phyloP scores from a whole-genome alignment of 805 yeast genomes.

The Metschnikowia proteae region DNA sequence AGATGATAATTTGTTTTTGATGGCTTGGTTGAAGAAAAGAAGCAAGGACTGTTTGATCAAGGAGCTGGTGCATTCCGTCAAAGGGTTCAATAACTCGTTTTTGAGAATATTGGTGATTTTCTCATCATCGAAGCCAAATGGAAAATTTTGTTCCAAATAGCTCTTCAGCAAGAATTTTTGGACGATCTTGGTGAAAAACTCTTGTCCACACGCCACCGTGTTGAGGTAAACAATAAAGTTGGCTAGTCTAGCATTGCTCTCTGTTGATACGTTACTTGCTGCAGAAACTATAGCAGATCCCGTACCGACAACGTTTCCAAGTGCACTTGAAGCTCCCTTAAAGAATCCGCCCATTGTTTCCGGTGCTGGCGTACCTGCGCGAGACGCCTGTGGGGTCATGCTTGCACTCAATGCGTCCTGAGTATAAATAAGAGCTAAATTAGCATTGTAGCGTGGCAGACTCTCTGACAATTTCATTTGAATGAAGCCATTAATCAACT shows the following conservation, averaged over 20 bases:
- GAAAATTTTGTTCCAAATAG: slow-evolving; percentile 25
- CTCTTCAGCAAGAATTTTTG: slow-evolving; percentile 33
- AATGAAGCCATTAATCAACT: slow-evolving; percentile 52
- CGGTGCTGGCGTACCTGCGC: slow-evolving; percentile 33
- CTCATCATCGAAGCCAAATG: slow-evolving; percentile 36
- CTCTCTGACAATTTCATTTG: slow-evolving; percentile 34
- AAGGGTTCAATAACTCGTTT: slow-evolving; percentile 33
- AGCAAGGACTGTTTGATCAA: slow-evolving; percentile 36
- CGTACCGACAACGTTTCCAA: slow-evolving; percentile 41
- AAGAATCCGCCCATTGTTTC: slow-evolving; percentile 37
- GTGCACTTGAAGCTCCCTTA: slow-evolving; percentile 43
- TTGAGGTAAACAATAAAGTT: slow-evolving; percentile 68
- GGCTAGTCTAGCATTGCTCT: slow-evolving; percentile 46
- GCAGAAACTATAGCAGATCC: slow-evolving; percentile 22
- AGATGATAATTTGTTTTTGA: slow-evolving; percentile 41
- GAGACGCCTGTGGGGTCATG: slow-evolving; percentile 23
- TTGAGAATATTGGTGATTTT: slow-evolving; percentile 29
- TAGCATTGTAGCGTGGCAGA: slow-evolving; percentile 39
- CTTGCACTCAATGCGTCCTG: slow-evolving; percentile 12
- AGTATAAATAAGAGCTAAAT: slow-evolving; percentile 15
- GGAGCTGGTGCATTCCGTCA: slow-evolving; percentile 25
- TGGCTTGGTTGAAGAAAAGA: slow-evolving; percentile 46
- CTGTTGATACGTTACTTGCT: slow-evolving; percentile 26
- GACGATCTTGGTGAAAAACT: slow-evolving; percentile 53
- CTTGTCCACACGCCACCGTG: slow-evolving; percentile 61